Evolutionary conservation across 768 basidiomycete species (phyloP), one percentile per base, ranked within the genome.

Genomic region (Rhodosporidiobolus odoratus): DNA sequence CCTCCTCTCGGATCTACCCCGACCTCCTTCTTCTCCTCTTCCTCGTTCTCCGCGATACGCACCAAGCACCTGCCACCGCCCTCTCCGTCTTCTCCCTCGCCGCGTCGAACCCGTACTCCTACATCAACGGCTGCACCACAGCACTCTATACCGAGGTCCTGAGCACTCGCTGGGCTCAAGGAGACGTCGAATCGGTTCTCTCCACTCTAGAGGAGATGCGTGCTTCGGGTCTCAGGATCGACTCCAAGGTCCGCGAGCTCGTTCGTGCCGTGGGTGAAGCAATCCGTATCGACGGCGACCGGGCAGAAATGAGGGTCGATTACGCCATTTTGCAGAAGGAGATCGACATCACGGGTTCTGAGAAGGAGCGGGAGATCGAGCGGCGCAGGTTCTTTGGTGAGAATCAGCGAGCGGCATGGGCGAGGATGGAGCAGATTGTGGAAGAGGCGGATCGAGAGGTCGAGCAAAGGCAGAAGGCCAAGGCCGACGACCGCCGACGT

Each of bases 101-200:
- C 0, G 84, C 87, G 6, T 91, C 89, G 2, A 85, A 88, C 58
- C 83, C 87, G 7, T 38, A 61, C 45, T 91, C 89, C 8, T 97
- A 91, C 79, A 88, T 94, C 38, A 88, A 88, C 75, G 94, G 93
- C 4, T 97, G 94, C 79, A 89, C 90, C 16, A 89, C 92, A 0
- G 84, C 84, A 16, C 89, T 88, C 1, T 96, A 95, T 80, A 92
- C 93, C 79, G 91, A 95, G 78, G 83, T 93, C 27, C 85, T 97
- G 35, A 83, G 85, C 76, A 91, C 89, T n/a, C 86, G 86, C 27
- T 97, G 94, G 94, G 45, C 40, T 17, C 37, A 52, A 2, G 63
- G 66, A 5, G 73, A 74, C 62, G 38, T 74, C 47, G 69, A 67
- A 40, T 10, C 40, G 19, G 62, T 70, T 30, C 54, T 64, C 13